phyloP scores from a whole-genome alignment of 1,139 yeast genomes.

The Pneumocystis murina region DNA sequence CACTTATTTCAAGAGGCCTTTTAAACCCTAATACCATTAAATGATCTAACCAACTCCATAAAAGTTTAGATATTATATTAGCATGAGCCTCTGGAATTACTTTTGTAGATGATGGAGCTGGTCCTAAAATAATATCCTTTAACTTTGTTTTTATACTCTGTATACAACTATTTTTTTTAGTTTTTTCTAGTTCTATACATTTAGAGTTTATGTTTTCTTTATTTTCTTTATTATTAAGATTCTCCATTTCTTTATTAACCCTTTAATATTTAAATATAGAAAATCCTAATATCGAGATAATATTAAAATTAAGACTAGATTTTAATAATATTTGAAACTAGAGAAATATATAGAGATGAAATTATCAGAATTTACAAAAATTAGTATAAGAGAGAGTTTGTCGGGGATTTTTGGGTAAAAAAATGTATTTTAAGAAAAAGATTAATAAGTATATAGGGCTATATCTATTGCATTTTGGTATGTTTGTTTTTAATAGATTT shows the following conservation, averaged over 20 bases:
- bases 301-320: too few species aligned
- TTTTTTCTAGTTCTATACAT: neutral
- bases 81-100: slow-evolving; percentile 30
- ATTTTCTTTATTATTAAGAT: too few species aligned
- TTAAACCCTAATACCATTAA: slow-evolving; percentile 69
- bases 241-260: neutral
- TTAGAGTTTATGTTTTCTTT: neutral
- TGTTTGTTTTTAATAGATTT: neutral
- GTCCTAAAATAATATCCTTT: neutral
- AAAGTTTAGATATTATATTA: slow-evolving; percentile 60
- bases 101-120: neutral
- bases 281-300: too few species aligned
- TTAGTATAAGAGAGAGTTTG: neutral
- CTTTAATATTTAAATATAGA: neutral
- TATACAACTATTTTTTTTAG: neutral
- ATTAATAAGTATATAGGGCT: neutral
- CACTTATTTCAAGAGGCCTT: slow-evolving; percentile 50
- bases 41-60: slow-evolving; percentile 86
- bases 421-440: too few species aligned
- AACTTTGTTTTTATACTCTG: neutral
- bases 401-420: neutral
- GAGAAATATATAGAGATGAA: neutral
- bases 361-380: neutral
- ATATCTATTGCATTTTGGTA: neutral
- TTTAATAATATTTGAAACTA: neutral